These are phyloP conservation scores for Coemansia sp. DNA, from an alignment of 192 early-diverging fungal genomes.

Conservation along the genomic window DNA sequence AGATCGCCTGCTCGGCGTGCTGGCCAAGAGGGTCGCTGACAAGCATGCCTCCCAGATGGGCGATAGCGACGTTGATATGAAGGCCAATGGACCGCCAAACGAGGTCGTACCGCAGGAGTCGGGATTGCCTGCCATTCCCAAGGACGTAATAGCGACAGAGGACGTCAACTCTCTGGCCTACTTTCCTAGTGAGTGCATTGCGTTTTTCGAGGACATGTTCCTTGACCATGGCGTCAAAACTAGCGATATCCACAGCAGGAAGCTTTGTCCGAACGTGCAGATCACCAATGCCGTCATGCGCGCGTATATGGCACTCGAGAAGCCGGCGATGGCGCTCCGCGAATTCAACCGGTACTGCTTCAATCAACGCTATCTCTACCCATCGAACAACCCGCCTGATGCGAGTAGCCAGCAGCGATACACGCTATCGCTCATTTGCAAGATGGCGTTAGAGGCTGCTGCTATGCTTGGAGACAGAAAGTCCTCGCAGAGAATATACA, in stretches of 20 bases:
- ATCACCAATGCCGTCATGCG: constrained; percentile 54
- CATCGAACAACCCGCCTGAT: constrained; percentile 26
- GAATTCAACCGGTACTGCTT: constrained; percentile 48
- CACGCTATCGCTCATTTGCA: constrained; percentile 26
- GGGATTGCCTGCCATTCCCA: constrained; percentile 28
- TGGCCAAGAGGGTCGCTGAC: constrained; percentile 15
- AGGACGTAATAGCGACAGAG: neutral
- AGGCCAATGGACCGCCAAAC: neutral
- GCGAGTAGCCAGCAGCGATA: constrained; percentile 13
- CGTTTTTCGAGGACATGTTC: constrained; percentile 48
- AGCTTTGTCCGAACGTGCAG: constrained; percentile 30
- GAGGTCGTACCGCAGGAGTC: constrained; percentile 3
- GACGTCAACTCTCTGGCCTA: constrained; percentile 23
- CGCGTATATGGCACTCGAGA: constrained; percentile 36
- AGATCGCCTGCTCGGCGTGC: constrained; percentile 14
- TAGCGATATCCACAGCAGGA: constrained; percentile 14
- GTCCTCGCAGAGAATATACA: constrained; percentile 17
- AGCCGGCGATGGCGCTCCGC: constrained; percentile 30
- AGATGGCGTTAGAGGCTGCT: constrained; percentile 43
- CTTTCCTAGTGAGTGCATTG: constrained; percentile 43
- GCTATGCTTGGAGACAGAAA: constrained; percentile 9
- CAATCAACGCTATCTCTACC: constrained; percentile 33
- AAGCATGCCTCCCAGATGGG: neutral
- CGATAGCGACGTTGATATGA: neutral
- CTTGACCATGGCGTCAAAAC: constrained; percentile 21